Evolutionary conservation across 2,329 filamentous ascomycete genomes (phyloP), one percentile per base, ranked within the genome.

Genomic region (Magnaporthiopsis incrustans): DNA sequence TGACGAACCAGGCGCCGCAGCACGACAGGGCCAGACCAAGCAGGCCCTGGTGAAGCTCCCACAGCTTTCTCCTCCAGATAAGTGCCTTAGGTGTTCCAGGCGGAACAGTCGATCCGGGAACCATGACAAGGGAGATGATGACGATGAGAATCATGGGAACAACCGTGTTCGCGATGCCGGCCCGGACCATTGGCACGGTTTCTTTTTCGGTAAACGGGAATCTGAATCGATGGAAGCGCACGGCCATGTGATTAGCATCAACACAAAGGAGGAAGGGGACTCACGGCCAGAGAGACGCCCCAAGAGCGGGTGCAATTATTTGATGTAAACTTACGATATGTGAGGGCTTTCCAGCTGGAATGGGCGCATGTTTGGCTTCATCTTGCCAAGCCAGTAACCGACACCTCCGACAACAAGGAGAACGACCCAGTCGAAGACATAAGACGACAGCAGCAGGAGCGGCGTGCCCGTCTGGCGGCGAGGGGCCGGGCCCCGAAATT

Each of bases 1-100:
- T 94, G 70, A 96, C 86, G 75, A 95, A 86, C 79, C 90, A 96
- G 5, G 89, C 84, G 2, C 85, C 81, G 2, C 88, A 86, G 12
- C 92, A 79, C 3, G 90, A 86, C 25, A 97, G 79, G 0, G 82
- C 90, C 3, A 97, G 81, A 0, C 93, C 93, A 70, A 97, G 85
- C 86, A 89, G 91, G 65, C 91, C 92, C 2, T 86, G 87, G 73
- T 97, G 92, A 74, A 91, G 87, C 75, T 97, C 93, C 92, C 94
- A 97, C 1, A 97, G 74, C 77, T 95, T 97, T 68, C 91, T 84
- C 72, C 85, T 85, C 87, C 91, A 92, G 59, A 93, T 80, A 63
- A 91, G 76, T 4, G 82, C 75, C 67, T 82, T 82, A 1, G 90
- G 86, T 0, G 88, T 87, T 26, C 82, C 81, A 57, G 79, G 80